These are phyloP conservation scores for Didymella glomerata DNA, from an alignment of 2,329 filamentous ascomycete species.

Conservation along the genomic window DNA sequence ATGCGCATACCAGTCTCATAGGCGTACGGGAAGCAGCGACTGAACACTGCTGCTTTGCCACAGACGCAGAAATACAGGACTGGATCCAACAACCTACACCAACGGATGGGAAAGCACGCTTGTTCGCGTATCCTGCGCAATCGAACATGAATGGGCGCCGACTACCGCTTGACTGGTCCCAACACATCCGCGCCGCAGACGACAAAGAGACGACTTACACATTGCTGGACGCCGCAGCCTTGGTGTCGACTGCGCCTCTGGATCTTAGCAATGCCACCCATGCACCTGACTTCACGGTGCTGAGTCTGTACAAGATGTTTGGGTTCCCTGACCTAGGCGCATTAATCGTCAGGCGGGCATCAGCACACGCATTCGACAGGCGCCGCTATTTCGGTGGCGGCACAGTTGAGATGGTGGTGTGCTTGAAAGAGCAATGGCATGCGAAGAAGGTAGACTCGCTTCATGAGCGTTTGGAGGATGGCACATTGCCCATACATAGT, in stretches of 20 bases:
- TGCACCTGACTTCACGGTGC: constrained; percentile 82
- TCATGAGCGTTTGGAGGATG: constrained; percentile 88
- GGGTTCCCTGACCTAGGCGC: constrained; percentile 92
- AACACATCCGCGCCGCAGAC: constrained; percentile 54
- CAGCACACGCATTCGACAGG: constrained; percentile 68
- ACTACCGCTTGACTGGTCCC: constrained; percentile 75
- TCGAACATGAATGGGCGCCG: constrained; percentile 90
- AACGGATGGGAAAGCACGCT: constrained; percentile 35
- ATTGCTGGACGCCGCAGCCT: constrained; percentile 83
- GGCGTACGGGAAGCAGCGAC: constrained; percentile 76
- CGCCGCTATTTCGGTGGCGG: constrained; percentile 92
- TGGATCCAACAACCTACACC: constrained; percentile 64
- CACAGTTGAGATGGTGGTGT: constrained; percentile 89
- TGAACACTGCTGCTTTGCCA: constrained; percentile 70
- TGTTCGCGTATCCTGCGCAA: constrained; percentile 88
- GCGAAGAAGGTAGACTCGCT: constrained; percentile 74
- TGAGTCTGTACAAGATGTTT: constrained; percentile 98
- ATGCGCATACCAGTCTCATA: constrained; percentile 86
- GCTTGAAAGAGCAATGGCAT: constrained; percentile 82
- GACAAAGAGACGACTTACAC: constrained; percentile 63
- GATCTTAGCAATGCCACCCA: constrained; percentile 68
- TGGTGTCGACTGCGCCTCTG: constrained; percentile 78
- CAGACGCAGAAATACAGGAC: constrained; percentile 67
- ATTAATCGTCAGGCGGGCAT: constrained; percentile 78
- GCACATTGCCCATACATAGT: constrained; percentile 87